Evolutionary conservation across 1,284 basidiomycete genomes (phyloP), one percentile per base, ranked within the genome.

Genomic region (Heterobasidion occidentale): DNA sequence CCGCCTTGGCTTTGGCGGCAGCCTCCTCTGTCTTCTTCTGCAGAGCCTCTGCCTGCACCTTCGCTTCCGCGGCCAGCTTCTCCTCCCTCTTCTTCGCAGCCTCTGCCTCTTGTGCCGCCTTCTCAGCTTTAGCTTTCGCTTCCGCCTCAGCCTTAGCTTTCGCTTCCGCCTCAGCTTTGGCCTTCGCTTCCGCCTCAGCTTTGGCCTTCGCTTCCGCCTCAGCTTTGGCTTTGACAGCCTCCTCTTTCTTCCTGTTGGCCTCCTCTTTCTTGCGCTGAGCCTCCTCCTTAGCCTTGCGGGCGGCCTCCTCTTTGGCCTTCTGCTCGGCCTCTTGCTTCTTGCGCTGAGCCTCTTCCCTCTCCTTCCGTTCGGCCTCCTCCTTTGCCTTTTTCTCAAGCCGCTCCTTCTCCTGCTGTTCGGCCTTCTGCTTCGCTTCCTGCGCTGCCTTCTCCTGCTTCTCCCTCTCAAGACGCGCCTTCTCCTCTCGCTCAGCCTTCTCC

Each of bases 401-500:
- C 33, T 63, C 61, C 54, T 63, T 62, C 54, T 63, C 63, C 60
- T 70, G 68, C 53, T 59, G 59, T 34, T 64, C 63, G 35, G 56
- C 56, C 46, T 57, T 45, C 47, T 54, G 51, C 50, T 57, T 46
- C 20, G 71, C 69, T 52, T 67, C 67, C 54, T 67, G 67, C 33
- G 49, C 36, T 3, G 15, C 35, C 0, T 33, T 50, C 9, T 55
- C 50, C 33, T 27, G 19, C 15, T 36, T 51, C 15, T 44, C 19
- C 7, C 48, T 27, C 1, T 36, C 44, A 12, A 55, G 46, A 1
- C 14, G 56, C 49, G 52, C 46, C 0, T 47, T 51, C 15, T 53
- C 38, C 15, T 47, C 50, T 0, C 49, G 20, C 12, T 38, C 57
- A 34, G 50, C 51, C 7, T 44, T 46, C 45, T 60, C 54, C 33